Conservation (phyloP, 768 basidiomycete species). For the Plicaturopsis crispa region DNA sequence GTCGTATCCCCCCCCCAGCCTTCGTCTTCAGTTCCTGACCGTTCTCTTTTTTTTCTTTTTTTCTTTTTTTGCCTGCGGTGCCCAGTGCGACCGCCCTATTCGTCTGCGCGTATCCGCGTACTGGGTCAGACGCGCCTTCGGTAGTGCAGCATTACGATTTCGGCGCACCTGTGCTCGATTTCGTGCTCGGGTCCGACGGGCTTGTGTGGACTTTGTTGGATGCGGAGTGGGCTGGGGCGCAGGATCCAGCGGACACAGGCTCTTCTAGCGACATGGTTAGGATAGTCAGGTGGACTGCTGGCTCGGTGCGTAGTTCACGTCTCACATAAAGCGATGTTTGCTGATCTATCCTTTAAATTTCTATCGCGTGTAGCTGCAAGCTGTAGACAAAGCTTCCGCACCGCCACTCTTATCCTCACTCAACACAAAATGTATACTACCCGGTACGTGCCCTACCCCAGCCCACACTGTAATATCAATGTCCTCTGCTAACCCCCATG, state of each 20-base stretch:
- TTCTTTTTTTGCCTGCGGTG: neutral
- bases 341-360: neutral
- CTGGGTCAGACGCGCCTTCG: conserved; percentile 9
- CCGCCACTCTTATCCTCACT: conserved; percentile 33
- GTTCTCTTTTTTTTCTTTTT: conserved; percentile 1
- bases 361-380: conserved; percentile 24
- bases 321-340: conserved; percentile 7
- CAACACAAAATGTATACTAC: conserved; percentile 34
- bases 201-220: conserved; percentile 41
- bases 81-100: conserved; percentile 66
- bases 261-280: conserved; percentile 15
- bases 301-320: no score
- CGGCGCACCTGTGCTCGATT: conserved; percentile 52
- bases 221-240: conserved; percentile 15
- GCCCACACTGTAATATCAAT: conserved; percentile 1
- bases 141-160: conserved; percentile 39
- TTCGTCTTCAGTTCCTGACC: neutral
- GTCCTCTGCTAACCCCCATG: neutral
- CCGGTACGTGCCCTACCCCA: conserved; percentile 35
- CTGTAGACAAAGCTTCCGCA: conserved; percentile 15
- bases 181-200: conserved; percentile 30
- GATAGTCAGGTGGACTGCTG: conserved; percentile 25
- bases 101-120: conserved; percentile 27
- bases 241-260: conserved; percentile 8
- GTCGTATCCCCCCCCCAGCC: conserved; percentile 13